These are phyloP conservation scores for Crithidia acanthocephali DNA, from an alignment of 208 protist species.

Conservation along the genomic window DNA sequence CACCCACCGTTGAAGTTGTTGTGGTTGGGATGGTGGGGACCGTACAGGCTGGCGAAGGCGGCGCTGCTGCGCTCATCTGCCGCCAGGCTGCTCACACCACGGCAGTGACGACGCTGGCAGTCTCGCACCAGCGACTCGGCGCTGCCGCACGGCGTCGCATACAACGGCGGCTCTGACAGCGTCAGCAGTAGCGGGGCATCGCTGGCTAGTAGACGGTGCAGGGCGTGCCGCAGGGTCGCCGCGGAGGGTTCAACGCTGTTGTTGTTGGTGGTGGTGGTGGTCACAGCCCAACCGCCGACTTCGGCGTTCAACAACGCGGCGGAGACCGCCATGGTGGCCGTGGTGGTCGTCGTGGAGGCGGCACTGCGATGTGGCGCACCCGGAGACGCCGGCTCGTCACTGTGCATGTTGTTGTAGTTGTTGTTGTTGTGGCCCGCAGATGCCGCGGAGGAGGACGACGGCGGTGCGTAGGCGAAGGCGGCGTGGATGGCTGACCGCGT, in stretches of 20 bases:
- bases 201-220: conserved; percentile 18
- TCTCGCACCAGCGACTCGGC: conserved; percentile 28
- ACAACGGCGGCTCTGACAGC: conserved; percentile 33
- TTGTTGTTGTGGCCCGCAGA: not conserved
- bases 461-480: not conserved
- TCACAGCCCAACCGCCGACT: not conserved
- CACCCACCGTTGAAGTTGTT: conserved; percentile 1
- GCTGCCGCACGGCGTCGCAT: conserved; percentile 24
- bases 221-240: conserved; percentile 19
- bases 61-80: conserved; percentile 13
- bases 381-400: not conserved
- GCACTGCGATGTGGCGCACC: conserved; percentile 8
- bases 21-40: too few species aligned
- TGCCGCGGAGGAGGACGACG: not conserved
- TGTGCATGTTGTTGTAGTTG: not conserved
- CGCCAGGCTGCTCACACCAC: conserved; percentile 1
- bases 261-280: not conserved
- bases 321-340: conserved; percentile 9
- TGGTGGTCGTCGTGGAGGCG: conserved; percentile 17
- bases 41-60: conserved; percentile 1
- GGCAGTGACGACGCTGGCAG: conserved; percentile 12
- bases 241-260: not conserved
- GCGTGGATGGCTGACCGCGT: not conserved
- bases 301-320: conserved; percentile 18
- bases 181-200: conserved; percentile 32